These are phyloP conservation scores for Dichotomopilus funicola DNA, from an alignment of 2,329 filamentous ascomycete genomes.

Conservation along the genomic window DNA sequence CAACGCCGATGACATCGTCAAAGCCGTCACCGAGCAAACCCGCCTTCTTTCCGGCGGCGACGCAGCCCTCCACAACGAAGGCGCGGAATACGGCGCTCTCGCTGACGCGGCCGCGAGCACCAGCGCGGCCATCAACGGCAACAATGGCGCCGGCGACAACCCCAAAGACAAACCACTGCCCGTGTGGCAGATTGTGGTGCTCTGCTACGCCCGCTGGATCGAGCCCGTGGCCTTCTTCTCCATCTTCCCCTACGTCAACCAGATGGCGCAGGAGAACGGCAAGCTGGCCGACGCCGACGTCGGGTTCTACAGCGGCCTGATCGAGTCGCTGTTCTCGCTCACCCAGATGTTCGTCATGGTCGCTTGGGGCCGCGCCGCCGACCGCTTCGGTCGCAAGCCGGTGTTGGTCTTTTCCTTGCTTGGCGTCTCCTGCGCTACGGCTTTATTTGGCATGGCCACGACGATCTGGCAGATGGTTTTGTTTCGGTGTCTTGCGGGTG, in stretches of 20 bases:
- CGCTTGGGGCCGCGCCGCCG: constrained; percentile 61
- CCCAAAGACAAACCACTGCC: constrained; percentile 45
- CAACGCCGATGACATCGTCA: constrained; percentile 2
- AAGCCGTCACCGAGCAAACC: constrained; percentile 26
- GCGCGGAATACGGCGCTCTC: constrained; percentile 13
- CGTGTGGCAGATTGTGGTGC: constrained; percentile 59
- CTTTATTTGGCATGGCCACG: constrained; percentile 61
- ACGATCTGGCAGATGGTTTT: constrained; percentile 69
- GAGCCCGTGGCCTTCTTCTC: constrained; percentile 79
- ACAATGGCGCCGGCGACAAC: constrained; percentile 17
- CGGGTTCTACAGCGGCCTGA: constrained; percentile 73
- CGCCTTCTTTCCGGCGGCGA: constrained; percentile 26
- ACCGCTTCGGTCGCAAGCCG: constrained; percentile 65
- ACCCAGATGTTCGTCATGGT: constrained; percentile 76
- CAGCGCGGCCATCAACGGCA: neutral
- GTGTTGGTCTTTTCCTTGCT: constrained; percentile 60
- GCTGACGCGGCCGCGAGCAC: too few relatives aligned
- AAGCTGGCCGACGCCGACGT: constrained; percentile 57
- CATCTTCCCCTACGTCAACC: constrained; percentile 74
- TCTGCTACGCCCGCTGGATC: constrained; percentile 66
- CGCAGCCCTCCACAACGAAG: constrained; percentile 15
- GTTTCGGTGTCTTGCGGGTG: constrained; percentile 62
- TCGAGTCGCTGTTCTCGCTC: constrained; percentile 66
- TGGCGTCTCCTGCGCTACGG: constrained; percentile 55
- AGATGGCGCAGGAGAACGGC: constrained; percentile 67